A percentile compares a stretch with the other conserved stretches of the same genome.
Evolutionary conservation across 495 filamentous ascomycete species (phyloP).

Genomic region (Aspergillus indologenus): DNA sequence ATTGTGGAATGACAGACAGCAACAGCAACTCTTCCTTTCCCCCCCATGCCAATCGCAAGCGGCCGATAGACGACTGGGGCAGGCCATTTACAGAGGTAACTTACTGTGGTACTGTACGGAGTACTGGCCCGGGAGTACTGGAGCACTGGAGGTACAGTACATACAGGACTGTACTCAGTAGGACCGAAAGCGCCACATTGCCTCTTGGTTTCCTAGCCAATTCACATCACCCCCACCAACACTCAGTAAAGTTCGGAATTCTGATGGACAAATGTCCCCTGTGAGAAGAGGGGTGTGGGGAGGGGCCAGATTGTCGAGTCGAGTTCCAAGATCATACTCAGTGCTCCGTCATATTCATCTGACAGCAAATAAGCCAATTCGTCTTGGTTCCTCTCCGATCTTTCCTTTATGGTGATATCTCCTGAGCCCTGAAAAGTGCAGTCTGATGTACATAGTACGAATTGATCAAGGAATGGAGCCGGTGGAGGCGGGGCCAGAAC

Average conservation of each 20-base stretch:
- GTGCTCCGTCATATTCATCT: too few species aligned
- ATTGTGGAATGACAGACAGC: conserved; percentile 20
- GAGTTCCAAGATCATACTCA: too few species aligned
- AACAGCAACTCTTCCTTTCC: conserved; percentile 8
- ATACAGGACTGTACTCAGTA: too few species aligned
- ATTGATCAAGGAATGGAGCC: neutral
- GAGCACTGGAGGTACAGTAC: too few species aligned
- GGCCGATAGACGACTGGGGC: conserved; percentile 2
- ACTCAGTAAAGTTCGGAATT: neutral
- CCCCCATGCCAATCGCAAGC: conserved; percentile 17
- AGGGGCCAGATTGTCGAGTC: too few species aligned
- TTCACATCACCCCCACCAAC: neutral
- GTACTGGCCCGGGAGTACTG: too few species aligned
- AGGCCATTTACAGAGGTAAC: too few species aligned
- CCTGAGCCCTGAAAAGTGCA: neutral
- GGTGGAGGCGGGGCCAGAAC: conserved; percentile 15
- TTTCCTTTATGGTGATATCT: neutral
- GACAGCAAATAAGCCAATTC: neutral
- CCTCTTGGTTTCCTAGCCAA: conserved; percentile 5
- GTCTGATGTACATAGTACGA: neutral
- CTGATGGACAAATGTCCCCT: neutral
- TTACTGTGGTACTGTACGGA: too few species aligned
- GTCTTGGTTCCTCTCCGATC: neutral
- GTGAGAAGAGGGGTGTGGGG: too few species aligned
- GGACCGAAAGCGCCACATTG: conserved; percentile 16